These are phyloP conservation scores for Cinchona pubescens DNA, from an alignment of 257 asterid species.

Conservation along the genomic window DNA sequence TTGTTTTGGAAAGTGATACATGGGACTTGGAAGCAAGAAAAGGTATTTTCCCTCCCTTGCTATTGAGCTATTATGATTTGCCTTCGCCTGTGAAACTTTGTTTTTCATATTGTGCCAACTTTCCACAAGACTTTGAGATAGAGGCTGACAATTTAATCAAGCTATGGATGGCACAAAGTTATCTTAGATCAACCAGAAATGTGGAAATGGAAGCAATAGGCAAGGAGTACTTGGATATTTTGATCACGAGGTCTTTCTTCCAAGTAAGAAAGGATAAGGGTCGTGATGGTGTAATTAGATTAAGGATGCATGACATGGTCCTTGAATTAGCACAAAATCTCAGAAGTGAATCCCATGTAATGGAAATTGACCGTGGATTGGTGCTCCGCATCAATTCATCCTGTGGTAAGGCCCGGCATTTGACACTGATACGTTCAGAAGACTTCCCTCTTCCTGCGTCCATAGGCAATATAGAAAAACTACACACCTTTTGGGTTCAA, in stretches of 20 bases:
- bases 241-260: constrained; percentile 31
- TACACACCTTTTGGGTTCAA: constrained; percentile 63
- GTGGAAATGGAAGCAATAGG: constrained; percentile 33
- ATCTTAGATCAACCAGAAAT: constrained; percentile 12
- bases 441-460: constrained; percentile 42
- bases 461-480: constrained; percentile 34
- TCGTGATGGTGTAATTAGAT: constrained; percentile 1
- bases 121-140: constrained; percentile 32
- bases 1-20: constrained; percentile 21
- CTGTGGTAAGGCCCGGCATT: constrained; percentile 36
- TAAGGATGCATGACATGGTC: constrained; percentile 38
- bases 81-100: constrained; percentile 30
- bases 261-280: constrained; percentile 15
- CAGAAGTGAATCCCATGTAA: constrained; percentile 42
- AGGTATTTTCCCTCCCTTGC: constrained; percentile 26
- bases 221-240: constrained; percentile 17
- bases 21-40: constrained; percentile 27
- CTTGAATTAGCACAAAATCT: constrained; percentile 37
- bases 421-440: constrained; percentile 55
- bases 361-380: constrained; percentile 35
- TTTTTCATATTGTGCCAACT: constrained; percentile 39
- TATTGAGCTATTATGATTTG: constrained; percentile 34
- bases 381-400: constrained; percentile 29
- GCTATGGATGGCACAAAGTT: constrained; percentile 49
- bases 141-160: constrained; percentile 35